Conservation (phyloP, 768 basidiomycete species). For the Amanita rimosa region DNA sequence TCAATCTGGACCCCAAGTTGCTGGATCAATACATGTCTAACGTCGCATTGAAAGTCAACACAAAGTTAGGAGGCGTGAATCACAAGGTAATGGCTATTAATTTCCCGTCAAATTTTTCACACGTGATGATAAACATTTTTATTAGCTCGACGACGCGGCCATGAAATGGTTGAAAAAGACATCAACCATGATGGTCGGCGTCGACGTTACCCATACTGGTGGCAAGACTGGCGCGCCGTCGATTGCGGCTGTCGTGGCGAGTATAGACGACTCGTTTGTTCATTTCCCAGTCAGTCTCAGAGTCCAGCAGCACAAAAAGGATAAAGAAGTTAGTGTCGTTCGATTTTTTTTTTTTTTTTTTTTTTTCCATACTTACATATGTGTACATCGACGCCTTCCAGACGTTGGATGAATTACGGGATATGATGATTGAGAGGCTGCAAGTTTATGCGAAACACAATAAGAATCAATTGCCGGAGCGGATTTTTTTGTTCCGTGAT, state of each 20-base stretch:
- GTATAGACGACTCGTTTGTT: constrained; percentile 53
- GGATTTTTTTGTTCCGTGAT: constrained; percentile 67
- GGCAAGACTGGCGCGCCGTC: constrained; percentile 67
- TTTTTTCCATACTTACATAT: too few relatives aligned
- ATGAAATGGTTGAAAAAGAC: constrained; percentile 56
- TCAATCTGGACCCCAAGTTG: constrained; percentile 34
- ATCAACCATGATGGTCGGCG: constrained; percentile 77
- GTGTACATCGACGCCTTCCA: constrained; percentile 21
- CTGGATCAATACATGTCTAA: constrained; percentile 81
- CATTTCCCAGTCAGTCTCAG: constrained; percentile 70
- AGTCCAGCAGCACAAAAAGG: constrained; percentile 40
- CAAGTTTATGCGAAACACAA: constrained; percentile 44
- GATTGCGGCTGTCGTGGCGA: constrained; percentile 77
- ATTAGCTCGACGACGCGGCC: constrained; percentile 42
- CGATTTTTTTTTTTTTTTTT: neutral
- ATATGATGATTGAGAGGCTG: constrained; percentile 67
- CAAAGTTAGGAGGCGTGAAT: constrained; percentile 74
- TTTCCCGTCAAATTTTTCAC: too few relatives aligned
- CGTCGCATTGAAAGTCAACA: constrained; percentile 72
- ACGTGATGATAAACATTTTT: too few relatives aligned
- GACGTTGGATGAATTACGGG: constrained; percentile 60
- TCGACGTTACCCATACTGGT: constrained; percentile 73
- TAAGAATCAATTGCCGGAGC: constrained; percentile 40
- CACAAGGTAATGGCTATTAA: too few relatives aligned
- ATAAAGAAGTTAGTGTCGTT: constrained; percentile 26